A percentile compares a stretch with the other conserved stretches of the same genome.
Evolutionary conservation across 257 asterid genomes (phyloP).

Genomic region (Craterostigma plantagineum): DNA sequence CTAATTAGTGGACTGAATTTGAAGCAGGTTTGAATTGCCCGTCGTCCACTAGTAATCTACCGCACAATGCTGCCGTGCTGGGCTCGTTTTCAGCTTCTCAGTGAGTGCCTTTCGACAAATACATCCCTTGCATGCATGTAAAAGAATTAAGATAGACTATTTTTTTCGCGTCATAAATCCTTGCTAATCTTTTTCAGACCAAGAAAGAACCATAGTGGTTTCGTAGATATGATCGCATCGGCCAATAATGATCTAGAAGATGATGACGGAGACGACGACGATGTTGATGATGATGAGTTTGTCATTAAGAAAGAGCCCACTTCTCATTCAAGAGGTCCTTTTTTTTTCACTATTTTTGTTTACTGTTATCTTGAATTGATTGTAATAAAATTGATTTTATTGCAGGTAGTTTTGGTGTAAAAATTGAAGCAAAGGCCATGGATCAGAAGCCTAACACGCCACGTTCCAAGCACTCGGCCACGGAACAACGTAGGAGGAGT

Average conservation of each 20-base stretch:
- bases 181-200: background rate
- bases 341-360: background rate
- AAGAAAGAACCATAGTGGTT: conserved; percentile 12
- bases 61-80: no score
- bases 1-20: no score
- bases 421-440: conserved; percentile 40
- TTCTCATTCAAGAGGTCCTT: conserved; percentile 50
- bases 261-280: conserved; percentile 63
- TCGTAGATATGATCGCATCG: conserved; percentile 61
- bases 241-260: conserved; percentile 58
- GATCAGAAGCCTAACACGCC: conserved; percentile 84
- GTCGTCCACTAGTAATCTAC: no score
- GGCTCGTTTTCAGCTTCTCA: no score
- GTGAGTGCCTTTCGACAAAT: no score
- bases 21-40: no score
- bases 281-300: conserved; percentile 60
- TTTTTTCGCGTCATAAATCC: no score
- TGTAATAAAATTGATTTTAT: background rate
- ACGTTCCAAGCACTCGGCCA: conserved; percentile 96
- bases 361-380: background rate
- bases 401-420: conserved; percentile 45
- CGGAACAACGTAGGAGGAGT: conserved; percentile 98
- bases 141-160: no score
- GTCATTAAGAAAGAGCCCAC: conserved; percentile 53
- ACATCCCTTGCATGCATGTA: no score